Evolutionary conservation across 2,329 filamentous ascomycete species (phyloP).

Genomic region (Microsporum ferrugineum): DNA sequence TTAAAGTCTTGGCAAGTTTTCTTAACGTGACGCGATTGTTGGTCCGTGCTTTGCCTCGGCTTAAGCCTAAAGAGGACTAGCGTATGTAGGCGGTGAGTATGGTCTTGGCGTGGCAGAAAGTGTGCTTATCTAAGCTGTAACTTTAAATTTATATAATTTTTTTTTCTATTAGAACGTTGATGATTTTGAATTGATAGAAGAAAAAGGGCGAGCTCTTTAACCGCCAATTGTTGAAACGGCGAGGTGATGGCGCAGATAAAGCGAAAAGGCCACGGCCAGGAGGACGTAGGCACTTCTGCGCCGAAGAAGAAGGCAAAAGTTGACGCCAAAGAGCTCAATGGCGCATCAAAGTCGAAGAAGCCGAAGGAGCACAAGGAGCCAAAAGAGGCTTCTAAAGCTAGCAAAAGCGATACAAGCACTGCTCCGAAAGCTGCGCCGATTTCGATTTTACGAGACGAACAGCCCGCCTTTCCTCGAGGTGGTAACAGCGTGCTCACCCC

Average conservation of each 20-base stretch:
- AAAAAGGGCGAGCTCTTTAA: neutral
- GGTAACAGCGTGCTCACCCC: slow-evolving; percentile 84
- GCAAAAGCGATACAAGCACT: slow-evolving; percentile 5
- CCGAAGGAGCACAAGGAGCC: slow-evolving; percentile 15
- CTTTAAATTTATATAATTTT: slow-evolving; percentile 6
- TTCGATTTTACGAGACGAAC: slow-evolving; percentile 58
- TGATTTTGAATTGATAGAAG: neutral
- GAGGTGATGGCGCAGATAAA: slow-evolving; percentile 35
- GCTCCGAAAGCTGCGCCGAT: slow-evolving; percentile 14
- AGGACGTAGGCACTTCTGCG: slow-evolving; percentile 26
- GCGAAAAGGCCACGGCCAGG: slow-evolving; percentile 33
- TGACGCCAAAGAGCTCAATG: slow-evolving; percentile 18
- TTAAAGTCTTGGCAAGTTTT: slow-evolving; percentile 5
- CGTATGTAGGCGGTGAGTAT: neutral
- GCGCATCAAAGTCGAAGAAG: slow-evolving; percentile 14
- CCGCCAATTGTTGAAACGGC: neutral
- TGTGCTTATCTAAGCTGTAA: slow-evolving; percentile 8
- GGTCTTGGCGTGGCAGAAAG: neutral
- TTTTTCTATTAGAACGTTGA: neutral
- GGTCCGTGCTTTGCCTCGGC: neutral
- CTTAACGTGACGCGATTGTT: neutral
- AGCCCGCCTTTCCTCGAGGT: slow-evolving; percentile 82
- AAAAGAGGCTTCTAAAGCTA: slow-evolving; percentile 2
- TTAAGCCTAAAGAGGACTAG: neutral
- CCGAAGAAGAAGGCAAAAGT: slow-evolving; percentile 26